A percentile compares a stretch with the other conserved stretches of the same genome.
phyloP scores from a whole-genome alignment of 2,329 filamentous ascomycete species.

The Lachnellula suecica region DNA sequence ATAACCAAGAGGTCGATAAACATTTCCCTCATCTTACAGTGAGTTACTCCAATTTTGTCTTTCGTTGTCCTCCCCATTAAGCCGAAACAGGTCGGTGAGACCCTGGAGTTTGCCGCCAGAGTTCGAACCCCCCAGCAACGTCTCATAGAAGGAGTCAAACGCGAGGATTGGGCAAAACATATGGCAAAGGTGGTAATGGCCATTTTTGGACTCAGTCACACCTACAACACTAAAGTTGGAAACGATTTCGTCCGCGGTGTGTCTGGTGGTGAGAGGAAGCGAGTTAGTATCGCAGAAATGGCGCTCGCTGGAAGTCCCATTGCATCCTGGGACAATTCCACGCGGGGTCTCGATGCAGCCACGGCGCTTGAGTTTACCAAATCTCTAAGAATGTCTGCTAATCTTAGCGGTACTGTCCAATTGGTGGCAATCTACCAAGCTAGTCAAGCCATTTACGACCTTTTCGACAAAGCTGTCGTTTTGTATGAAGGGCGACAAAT shows the following conservation, averaged over 20 bases:
- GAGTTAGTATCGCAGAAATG: conserved; percentile 80
- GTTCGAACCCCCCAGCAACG: conserved; percentile 63
- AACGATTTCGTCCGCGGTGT: conserved; percentile 71
- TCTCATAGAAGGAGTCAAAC: conserved; percentile 55
- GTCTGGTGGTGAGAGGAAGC: conserved; percentile 72
- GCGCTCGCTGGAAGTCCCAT: conserved; percentile 53
- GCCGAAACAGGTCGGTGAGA: too few species aligned
- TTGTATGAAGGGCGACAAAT: conserved; percentile 70
- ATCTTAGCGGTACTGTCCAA: conserved; percentile 62
- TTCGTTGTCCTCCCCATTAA: too few species aligned
- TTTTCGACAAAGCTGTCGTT: conserved; percentile 69
- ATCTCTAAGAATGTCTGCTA: conserved; percentile 62
- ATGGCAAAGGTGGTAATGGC: conserved; percentile 63
- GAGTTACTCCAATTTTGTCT: too few species aligned
- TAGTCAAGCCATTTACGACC: conserved; percentile 65
- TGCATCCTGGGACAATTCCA: conserved; percentile 39
- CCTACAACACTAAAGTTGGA: conserved; percentile 71
- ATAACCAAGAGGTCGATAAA: conserved; percentile 74
- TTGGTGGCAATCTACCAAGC: conserved; percentile 74
- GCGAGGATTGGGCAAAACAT: conserved; percentile 47
- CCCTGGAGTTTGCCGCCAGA: conserved; percentile 70
- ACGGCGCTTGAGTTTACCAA: conserved; percentile 74
- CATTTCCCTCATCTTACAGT: conserved; percentile 76
- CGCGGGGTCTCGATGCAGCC: conserved; percentile 70
- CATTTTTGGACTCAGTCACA: conserved; percentile 70